These are phyloP conservation scores for Agaricus blazei DNA, from an alignment of 768 basidiomycete species.

Conservation along the genomic window DNA sequence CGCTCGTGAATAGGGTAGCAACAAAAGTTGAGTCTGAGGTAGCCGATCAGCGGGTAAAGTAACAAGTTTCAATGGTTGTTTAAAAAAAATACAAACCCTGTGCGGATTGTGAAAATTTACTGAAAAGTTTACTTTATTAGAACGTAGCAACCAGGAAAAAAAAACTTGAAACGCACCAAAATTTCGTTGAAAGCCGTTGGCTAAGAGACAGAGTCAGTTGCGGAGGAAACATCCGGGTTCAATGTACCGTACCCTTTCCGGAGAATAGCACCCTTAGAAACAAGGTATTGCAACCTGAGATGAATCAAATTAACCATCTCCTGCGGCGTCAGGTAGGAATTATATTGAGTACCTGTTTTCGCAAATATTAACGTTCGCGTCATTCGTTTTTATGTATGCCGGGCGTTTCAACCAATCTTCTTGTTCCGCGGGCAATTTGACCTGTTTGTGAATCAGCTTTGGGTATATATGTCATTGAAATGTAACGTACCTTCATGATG, in stretches of 20 bases:
- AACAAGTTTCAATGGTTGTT: neutral
- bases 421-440: conserved; percentile 82
- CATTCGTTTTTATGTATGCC: conserved; percentile 76
- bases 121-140: conserved; percentile 20
- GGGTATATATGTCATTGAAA: conserved; percentile 1
- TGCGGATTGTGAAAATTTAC: conserved; percentile 70
- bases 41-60: neutral
- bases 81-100: conserved; percentile 29
- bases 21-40: conserved; percentile 70
- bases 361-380: conserved; percentile 72
- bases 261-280: conserved; percentile 81
- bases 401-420: conserved; percentile 85
- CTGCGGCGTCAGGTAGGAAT: conserved; percentile 11
- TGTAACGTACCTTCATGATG: conserved; percentile 64
- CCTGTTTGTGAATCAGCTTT: conserved; percentile 34
- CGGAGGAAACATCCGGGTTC: conserved; percentile 12
- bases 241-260: conserved; percentile 65
- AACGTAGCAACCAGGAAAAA: conserved; percentile 4
- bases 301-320: conserved; percentile 21
- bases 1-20: conserved; percentile 77
- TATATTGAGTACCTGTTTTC: conserved; percentile 63
- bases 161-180: conserved; percentile 51
- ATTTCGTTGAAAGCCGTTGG: conserved; percentile 78
- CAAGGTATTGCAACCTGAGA: conserved; percentile 76
- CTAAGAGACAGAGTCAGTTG: conserved; percentile 29